These are phyloP conservation scores for Skeletonema potamos DNA, from an alignment of 108 stramenopile species.

Conservation along the genomic window DNA sequence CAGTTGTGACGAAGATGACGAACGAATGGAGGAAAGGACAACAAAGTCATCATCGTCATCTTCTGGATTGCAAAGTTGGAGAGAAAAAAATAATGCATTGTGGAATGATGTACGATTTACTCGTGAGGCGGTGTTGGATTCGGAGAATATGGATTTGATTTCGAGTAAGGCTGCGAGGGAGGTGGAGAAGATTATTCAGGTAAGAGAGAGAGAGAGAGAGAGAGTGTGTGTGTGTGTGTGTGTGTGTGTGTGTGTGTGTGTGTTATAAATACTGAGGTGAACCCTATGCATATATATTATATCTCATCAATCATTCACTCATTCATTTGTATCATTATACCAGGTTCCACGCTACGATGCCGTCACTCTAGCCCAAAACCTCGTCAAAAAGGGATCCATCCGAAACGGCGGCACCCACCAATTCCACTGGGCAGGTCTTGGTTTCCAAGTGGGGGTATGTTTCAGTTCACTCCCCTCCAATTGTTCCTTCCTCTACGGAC, in stretches of 20 bases:
- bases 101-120: conserved; percentile 71
- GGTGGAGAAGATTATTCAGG: conserved; percentile 77
- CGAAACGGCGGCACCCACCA: conserved; percentile 19
- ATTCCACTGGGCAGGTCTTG: conserved; percentile 76
- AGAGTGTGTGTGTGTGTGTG: conserved; percentile 58
- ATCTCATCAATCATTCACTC: neutral
- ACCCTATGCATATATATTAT: conserved; percentile 21
- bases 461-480: conserved; percentile 74
- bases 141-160: conserved; percentile 78
- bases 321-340: neutral
- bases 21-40: too few species aligned
- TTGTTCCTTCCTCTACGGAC: conserved; percentile 73
- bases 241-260: conserved; percentile 17
- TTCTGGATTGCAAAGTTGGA: conserved; percentile 7
- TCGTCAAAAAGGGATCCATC: conserved; percentile 52
- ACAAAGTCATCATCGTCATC: neutral
- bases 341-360: conserved; percentile 88
- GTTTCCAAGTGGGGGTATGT: conserved; percentile 69
- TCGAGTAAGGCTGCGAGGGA: conserved; percentile 57
- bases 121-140: conserved; percentile 87
- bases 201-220: too few species aligned
- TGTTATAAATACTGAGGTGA: conserved; percentile 7
- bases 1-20: conserved; percentile 11
- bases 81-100: conserved; percentile 73
- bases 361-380: conserved; percentile 46